Evolutionary conservation across 2,329 filamentous ascomycete species (phyloP), one percentile per base, ranked within the genome.

Genomic region (Whalleya microplaca): DNA sequence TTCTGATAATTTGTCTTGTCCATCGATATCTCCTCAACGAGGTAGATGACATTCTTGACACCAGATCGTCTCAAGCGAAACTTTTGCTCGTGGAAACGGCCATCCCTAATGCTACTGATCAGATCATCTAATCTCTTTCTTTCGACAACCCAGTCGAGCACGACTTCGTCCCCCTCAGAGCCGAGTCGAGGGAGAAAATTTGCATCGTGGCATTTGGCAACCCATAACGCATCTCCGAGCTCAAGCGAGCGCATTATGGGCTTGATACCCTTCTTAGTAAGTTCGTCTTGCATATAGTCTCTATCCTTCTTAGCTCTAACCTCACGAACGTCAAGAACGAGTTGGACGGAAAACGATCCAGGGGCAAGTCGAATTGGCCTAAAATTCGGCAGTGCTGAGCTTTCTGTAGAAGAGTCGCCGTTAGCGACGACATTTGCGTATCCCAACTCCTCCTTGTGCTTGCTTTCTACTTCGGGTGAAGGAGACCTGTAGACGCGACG

Each of bases 21-120:
- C 68, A 91, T 80, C 10, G 81, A 70, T 55, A 89, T 87, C 63
- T 92, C 87, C 69, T 95, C 91, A 53, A 95, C 82, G 21, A 95
- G 80, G 67, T 94, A 95, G 40, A 91, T 81, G 14, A 93, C 87
- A 64, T 92, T 89, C 55, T 84, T 84, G n/a, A 91, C 79, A 0
- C 90, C 90, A 0, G 85, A 90, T 49, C 85, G 85, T 52, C 83
- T 82, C 10, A 94, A 79, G 1, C 91, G 87, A 69, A 92, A 94
- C 69, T 95, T 94, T 69, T 95, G 91, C 70, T 95, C 91, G 64
- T 89, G 88, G 65, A 92, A 94, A 2, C 91, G 85, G 1, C 90
- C 89, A 60, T 94, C 91, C 71, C 90, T 92, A 74, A 95, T 91
- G 59, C 89, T 92, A 48, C 82, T 78, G n/a, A 94, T 81, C 45